These are phyloP conservation scores for Nakazawaea ernobii DNA, from an alignment of 805 yeast genomes.

Conservation along the genomic window DNA sequence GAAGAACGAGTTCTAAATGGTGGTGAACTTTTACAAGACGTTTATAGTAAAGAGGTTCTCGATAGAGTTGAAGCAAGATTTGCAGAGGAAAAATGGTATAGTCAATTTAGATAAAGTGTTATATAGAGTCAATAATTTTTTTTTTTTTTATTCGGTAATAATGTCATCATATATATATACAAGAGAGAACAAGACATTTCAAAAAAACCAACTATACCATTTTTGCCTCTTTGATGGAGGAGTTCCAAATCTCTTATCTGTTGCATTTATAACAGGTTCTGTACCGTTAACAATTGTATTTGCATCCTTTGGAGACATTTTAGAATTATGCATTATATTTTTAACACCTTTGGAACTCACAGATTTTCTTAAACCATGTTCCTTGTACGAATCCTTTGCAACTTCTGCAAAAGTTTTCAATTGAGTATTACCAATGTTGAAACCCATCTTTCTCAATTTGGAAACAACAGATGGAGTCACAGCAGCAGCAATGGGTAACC, in stretches of 20 bases:
- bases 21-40: slow-evolving; percentile 53
- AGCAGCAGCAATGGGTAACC: slow-evolving; percentile 89
- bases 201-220: slow-evolving; percentile 60
- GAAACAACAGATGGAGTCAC: slow-evolving; percentile 77
- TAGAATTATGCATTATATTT: slow-evolving; percentile 15
- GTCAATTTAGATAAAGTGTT: slow-evolving; percentile 37
- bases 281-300: slow-evolving; percentile 14
- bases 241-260: slow-evolving; percentile 44
- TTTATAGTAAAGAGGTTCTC: slow-evolving; percentile 57
- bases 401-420: slow-evolving; percentile 35
- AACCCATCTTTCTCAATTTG: slow-evolving; percentile 68
- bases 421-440: slow-evolving; percentile 56
- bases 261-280: slow-evolving; percentile 17
- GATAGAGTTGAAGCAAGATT: slow-evolving; percentile 57
- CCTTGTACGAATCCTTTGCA: slow-evolving; percentile 19
- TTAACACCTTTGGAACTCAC: slow-evolving; percentile 20
- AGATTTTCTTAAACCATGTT: slow-evolving; percentile 21
- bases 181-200: slow-evolving; percentile 7
- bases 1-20: slow-evolving; percentile 72
- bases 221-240: slow-evolving; percentile 43
- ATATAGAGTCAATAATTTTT: no score
- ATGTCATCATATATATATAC: background rate
- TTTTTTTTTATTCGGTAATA: no score
- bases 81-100: slow-evolving; percentile 69
- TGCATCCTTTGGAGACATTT: background rate